Percentiles rank a stretch among this genome's conserved stretches.
These are phyloP conservation scores for Ceriops decandra DNA, from an alignment of 345 rosid species.

Conservation along the genomic window DNA sequence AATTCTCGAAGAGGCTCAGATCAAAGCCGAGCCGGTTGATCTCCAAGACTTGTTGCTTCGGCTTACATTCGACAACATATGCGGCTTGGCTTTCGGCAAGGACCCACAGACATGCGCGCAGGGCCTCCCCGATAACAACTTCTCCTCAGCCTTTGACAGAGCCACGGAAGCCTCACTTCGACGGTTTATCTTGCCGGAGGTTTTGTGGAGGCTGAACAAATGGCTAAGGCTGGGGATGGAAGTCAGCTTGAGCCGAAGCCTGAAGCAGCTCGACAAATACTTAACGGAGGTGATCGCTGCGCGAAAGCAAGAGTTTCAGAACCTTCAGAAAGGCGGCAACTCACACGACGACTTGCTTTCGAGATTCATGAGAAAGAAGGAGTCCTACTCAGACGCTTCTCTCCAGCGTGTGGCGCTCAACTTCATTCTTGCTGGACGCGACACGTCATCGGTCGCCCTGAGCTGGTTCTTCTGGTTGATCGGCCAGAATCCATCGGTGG, in stretches of 20 bases:
- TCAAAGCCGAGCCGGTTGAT: slow-evolving; percentile 51
- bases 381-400: slow-evolving; percentile 64
- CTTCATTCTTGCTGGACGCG: slow-evolving; percentile 95
- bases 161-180: slow-evolving; percentile 93
- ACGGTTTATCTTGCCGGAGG: slow-evolving; percentile 81
- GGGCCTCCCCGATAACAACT: slow-evolving; percentile 67
- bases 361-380: slow-evolving; percentile 85
- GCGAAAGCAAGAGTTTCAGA: slow-evolving; percentile 66
- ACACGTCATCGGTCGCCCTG: slow-evolving; percentile 89
- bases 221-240: slow-evolving; percentile 83
- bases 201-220: slow-evolving; percentile 73
- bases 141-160: slow-evolving; percentile 74
- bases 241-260: slow-evolving; percentile 72
- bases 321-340: slow-evolving; percentile 41
- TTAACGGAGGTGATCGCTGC: slow-evolving; percentile 59
- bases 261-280: slow-evolving; percentile 58
- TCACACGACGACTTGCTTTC: slow-evolving; percentile 83
- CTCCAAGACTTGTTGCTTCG: slow-evolving; percentile 85
- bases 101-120: slow-evolving; percentile 80
- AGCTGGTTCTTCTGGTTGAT: slow-evolving; percentile 93
- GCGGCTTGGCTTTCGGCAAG: slow-evolving; percentile 94
- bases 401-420: slow-evolving; percentile 90
- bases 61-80: slow-evolving; percentile 89
- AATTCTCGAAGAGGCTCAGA: slow-evolving; percentile 56
- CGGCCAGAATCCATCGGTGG: slow-evolving; percentile 54